Conservation (phyloP, 2,329 filamentous ascomycete genomes). For the Cercospora zeae-maydis region DNA sequence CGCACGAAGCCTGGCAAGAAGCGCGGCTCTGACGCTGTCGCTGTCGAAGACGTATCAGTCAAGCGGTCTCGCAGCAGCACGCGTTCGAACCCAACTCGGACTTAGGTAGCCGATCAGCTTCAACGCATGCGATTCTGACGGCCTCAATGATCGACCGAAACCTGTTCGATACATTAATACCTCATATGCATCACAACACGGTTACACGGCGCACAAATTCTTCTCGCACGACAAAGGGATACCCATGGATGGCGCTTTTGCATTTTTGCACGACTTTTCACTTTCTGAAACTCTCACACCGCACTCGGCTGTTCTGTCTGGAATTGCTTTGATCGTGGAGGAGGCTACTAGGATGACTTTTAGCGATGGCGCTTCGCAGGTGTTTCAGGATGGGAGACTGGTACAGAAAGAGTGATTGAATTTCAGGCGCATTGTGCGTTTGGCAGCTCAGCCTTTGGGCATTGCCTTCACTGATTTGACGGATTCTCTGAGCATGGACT, state of each 20-base stretch:
- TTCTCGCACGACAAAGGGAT: neutral
- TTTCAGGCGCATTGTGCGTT: conserved; percentile 7
- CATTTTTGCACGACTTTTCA: conserved; percentile 10
- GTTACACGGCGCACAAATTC: neutral
- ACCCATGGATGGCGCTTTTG: conserved; percentile 10
- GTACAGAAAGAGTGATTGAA: neutral
- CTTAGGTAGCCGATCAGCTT: conserved; percentile 6
- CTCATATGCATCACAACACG: neutral
- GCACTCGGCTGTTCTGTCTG: neutral
- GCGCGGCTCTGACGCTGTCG: conserved; percentile 15
- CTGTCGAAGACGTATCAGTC: neutral
- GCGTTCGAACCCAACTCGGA: conserved; percentile 2
- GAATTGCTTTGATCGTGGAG: neutral
- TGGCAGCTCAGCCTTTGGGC: conserved; percentile 6
- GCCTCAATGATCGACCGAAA: neutral
- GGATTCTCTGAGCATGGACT: neutral
- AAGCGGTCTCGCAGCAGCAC: conserved; percentile 17
- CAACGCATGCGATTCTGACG: neutral
- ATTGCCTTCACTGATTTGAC: conserved; percentile 3
- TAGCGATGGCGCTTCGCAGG: conserved; percentile 4
- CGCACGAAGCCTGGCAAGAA: conserved; percentile 53
- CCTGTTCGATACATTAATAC: conserved; percentile 1
- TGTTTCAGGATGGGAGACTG: neutral
- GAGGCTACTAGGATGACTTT: neutral
- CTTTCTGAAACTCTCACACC: neutral